phyloP scores from a whole-genome alignment of 257 asterid species.

The Solanum paucissectum region DNA sequence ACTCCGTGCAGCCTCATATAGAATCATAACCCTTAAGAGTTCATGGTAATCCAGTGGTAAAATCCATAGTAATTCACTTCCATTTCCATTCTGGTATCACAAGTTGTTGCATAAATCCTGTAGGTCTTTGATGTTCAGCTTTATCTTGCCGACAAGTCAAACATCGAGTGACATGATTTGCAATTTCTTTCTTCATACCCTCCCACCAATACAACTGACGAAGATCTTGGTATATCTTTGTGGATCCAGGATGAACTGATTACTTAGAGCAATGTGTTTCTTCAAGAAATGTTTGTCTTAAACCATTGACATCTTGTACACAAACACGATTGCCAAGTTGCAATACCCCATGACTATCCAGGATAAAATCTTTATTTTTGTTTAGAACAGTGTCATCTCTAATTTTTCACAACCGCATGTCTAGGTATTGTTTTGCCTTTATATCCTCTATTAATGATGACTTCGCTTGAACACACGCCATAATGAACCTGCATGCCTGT shows the following conservation, averaged over 20 bases:
- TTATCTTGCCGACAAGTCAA: not conserved
- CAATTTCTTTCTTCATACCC: not conserved
- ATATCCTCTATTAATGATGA: no score
- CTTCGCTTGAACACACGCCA: not conserved
- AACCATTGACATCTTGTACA: not conserved
- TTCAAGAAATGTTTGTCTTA: not conserved
- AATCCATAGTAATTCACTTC: not conserved
- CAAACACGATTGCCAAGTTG: not conserved
- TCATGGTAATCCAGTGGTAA: not conserved
- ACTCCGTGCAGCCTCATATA: no score
- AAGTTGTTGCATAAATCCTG: not conserved
- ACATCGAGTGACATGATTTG: not conserved
- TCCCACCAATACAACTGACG: not conserved
- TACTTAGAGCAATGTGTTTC: not conserved
- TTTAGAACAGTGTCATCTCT: not conserved
- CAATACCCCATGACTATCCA: not conserved
- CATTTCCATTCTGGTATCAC: not conserved
- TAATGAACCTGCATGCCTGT: no score
- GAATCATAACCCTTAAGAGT: not conserved
- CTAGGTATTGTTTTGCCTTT: not conserved
- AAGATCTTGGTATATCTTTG: no score
- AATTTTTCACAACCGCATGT: no score
- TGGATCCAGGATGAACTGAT: not conserved
- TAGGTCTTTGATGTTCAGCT: not conserved
- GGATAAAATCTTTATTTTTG: not conserved